Percentiles rank a stretch among this genome's conserved stretches.
Conservation (phyloP, 768 basidiomycete genomes). For the Russula emetica region DNA sequence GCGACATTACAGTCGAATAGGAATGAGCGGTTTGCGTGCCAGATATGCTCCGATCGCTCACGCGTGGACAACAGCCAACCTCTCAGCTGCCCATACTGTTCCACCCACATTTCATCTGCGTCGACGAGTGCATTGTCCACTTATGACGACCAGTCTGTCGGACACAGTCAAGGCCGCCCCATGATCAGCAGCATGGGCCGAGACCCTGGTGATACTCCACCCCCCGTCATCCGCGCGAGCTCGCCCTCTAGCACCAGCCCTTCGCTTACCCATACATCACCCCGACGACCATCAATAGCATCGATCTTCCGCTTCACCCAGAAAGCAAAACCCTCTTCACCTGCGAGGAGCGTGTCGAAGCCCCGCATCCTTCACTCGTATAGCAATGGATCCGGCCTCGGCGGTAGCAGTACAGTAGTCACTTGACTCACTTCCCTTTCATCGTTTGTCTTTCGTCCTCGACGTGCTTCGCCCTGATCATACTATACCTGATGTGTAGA, state of each 20-base stretch:
- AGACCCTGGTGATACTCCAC: slow-evolving; percentile 49
- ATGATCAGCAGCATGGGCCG: slow-evolving; percentile 45
- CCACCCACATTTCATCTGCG: slow-evolving; percentile 40
- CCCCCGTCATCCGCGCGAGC: slow-evolving; percentile 34
- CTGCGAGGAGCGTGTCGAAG: not conserved
- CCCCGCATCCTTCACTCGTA: slow-evolving; percentile 6
- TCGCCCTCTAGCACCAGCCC: slow-evolving; percentile 45
- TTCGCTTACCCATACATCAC: slow-evolving; percentile 49
- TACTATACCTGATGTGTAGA: too few relatives aligned
- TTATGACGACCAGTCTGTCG: slow-evolving; percentile 31
- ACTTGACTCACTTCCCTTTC: too few relatives aligned
- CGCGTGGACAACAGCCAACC: slow-evolving; percentile 42
- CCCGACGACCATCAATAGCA: slow-evolving; percentile 77
- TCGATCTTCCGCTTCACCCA: slow-evolving; percentile 75
- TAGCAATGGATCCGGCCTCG: slow-evolving; percentile 29
- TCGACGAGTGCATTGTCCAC: slow-evolving; percentile 59
- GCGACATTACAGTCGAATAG: slow-evolving; percentile 49
- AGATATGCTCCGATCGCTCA: slow-evolving; percentile 71
- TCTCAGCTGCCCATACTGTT: slow-evolving; percentile 30
- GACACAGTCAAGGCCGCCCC: slow-evolving; percentile 36
- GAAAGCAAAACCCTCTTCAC: slow-evolving; percentile 39
- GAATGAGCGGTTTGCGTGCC: slow-evolving; percentile 67
- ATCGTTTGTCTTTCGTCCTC: too few relatives aligned
- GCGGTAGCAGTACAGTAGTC: slow-evolving; percentile 29
- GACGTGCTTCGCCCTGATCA: too few relatives aligned